These are phyloP conservation scores for Penicillium freii DNA, from an alignment of 2,329 filamentous ascomycete genomes.

Conservation along the genomic window DNA sequence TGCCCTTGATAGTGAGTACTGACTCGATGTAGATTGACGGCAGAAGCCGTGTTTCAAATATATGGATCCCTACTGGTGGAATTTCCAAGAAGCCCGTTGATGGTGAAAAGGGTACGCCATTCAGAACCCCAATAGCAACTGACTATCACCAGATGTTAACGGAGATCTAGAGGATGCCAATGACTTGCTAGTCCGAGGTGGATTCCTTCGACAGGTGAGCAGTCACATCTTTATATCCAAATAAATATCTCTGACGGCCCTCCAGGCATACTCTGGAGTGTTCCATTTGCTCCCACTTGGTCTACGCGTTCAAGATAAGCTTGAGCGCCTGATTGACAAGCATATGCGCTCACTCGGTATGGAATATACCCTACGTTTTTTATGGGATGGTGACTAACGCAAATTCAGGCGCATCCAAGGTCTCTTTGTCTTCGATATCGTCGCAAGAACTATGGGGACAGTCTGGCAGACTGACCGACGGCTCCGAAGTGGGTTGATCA, in stretches of 20 bases:
- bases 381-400: neutral
- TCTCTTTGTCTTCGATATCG: conserved; percentile 48
- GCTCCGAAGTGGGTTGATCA: conserved; percentile 63
- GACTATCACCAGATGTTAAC: conserved; percentile 30
- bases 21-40: conserved; percentile 50
- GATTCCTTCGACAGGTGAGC: conserved; percentile 69
- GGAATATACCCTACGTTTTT: neutral
- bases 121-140: conserved; percentile 36
- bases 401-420: conserved; percentile 23
- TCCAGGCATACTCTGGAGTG: conserved; percentile 76
- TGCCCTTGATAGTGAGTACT: conserved; percentile 10
- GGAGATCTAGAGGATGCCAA: conserved; percentile 56
- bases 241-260: neutral
- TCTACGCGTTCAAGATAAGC: conserved; percentile 79
- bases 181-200: conserved; percentile 65
- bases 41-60: conserved; percentile 63
- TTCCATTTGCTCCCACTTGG: conserved; percentile 91
- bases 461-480: conserved; percentile 74
- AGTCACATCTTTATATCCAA: neutral
- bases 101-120: conserved; percentile 43
- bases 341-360: conserved; percentile 77
- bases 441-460: conserved; percentile 79
- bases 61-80: conserved; percentile 77
- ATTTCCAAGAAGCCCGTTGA: conserved; percentile 56
- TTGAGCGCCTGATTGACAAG: conserved; percentile 80